These are phyloP conservation scores for Cryptosporidium meleagridis DNA, from an alignment of 169 alveolate species.

Conservation along the genomic window DNA sequence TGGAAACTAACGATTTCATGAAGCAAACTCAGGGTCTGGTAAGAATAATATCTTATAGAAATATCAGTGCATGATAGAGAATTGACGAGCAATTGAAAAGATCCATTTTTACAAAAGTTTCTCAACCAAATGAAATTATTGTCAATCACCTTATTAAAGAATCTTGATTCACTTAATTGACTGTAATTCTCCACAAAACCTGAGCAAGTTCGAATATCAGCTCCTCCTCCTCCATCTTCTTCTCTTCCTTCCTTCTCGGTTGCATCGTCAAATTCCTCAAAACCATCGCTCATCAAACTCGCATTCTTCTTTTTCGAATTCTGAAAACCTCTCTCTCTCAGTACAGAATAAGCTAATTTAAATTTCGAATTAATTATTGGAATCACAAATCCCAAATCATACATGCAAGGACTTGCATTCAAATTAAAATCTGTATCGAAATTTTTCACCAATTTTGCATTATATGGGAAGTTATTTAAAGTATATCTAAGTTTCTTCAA, in stretches of 20 bases:
- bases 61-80: slow-evolving; percentile 30
- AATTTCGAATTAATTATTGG: slow-evolving; percentile 63
- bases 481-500: slow-evolving; percentile 23
- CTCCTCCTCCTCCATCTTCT: neutral
- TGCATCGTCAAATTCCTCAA: neutral
- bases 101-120: slow-evolving; percentile 55
- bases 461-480: slow-evolving; percentile 43
- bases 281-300: no score
- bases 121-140: slow-evolving; percentile 44
- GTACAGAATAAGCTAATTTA: slow-evolving; percentile 52
- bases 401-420: neutral
- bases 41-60: slow-evolving; percentile 39
- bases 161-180: slow-evolving; percentile 1
- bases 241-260: neutral
- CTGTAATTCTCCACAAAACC: slow-evolving; percentile 28
- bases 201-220: slow-evolving; percentile 24
- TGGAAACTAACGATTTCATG: slow-evolving; percentile 27
- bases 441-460: slow-evolving; percentile 4
- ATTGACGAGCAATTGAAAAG: slow-evolving; percentile 24
- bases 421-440: neutral
- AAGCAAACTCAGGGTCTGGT: slow-evolving; percentile 25
- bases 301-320: slow-evolving; percentile 25
- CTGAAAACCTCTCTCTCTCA: slow-evolving; percentile 57
- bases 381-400: slow-evolving; percentile 42
- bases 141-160: slow-evolving; percentile 15